Evolutionary conservation across 2,329 filamentous ascomycete species (phyloP), one percentile per base, ranked within the genome.

Genomic region (Xylaria sp.): DNA sequence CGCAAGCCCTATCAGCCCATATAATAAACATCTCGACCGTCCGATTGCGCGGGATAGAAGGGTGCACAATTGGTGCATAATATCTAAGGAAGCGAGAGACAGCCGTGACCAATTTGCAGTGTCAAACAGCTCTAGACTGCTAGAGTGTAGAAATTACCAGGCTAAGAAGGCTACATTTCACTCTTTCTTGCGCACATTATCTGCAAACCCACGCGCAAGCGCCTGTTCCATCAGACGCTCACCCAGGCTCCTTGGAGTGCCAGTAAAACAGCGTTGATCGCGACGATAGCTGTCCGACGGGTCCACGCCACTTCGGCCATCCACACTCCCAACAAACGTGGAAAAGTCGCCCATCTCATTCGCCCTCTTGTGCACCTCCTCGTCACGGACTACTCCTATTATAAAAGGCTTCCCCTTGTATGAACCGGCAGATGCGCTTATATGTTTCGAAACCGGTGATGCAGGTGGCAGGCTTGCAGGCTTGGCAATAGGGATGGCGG

Each of bases 331-430:
- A 9, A 87, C 83, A 73, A 87, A 86, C 25, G 80, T 81, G 66
- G 79, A 81, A 53, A 87, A 76, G 20, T 83, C 79, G 42, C 84
- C 84, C 57, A 86, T 76, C 11, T 81, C 81, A 11, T 80, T 81
- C 2, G 84, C 84, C 69, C 80, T 79, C 27, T 81, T 83, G 63
- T 85, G 81, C 0, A 87, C 61, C 25, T 84, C 81, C 9, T 83
- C 80, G 55, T 84, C 81, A 54, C 80, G 81, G 51, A 88, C 81
- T 15, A 87, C 79, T 1, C 83, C 81, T 78, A 87, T 85, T 39
- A 81, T 79, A 54, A 88, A 82, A 15, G 85, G 81, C 22, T 81
- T 81, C 49, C 85, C 85, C 71, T 82, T 85, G 71, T 86, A 87
- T n/a, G 85, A 87, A 2, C 85, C 85, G 15, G 85, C 74, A 6